phyloP scores from a whole-genome alignment of 768 basidiomycete species.

The Pleurotus tuoliensis region DNA sequence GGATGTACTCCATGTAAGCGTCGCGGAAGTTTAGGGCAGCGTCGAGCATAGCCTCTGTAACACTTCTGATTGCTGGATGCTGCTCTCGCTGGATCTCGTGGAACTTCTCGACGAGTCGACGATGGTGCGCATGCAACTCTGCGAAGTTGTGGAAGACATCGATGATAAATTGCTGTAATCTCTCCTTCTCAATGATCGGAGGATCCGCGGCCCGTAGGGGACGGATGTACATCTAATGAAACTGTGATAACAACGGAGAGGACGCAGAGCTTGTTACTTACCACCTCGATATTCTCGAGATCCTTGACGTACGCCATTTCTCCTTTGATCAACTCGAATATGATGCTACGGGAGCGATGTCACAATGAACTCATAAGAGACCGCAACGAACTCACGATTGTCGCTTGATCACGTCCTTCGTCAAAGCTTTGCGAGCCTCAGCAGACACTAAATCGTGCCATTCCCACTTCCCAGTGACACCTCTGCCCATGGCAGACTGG shows the following conservation, averaged over 20 bases:
- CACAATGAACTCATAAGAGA: neutral
- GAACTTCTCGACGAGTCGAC: slow-evolving; percentile 71
- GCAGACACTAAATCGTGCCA: slow-evolving; percentile 85
- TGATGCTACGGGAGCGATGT: slow-evolving; percentile 50
- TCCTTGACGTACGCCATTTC: slow-evolving; percentile 96
- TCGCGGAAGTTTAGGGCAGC: slow-evolving; percentile 91
- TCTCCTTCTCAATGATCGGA: slow-evolving; percentile 70
- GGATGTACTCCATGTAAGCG: slow-evolving; percentile 89
- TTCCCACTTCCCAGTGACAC: slow-evolving; percentile 76
- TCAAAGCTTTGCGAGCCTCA: slow-evolving; percentile 55
- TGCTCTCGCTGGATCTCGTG: slow-evolving; percentile 87
- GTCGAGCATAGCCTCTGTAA: slow-evolving; percentile 83
- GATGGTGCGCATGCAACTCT: slow-evolving; percentile 73
- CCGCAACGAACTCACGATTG: slow-evolving; percentile 60
- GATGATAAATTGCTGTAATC: slow-evolving; percentile 69
- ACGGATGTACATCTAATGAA: slow-evolving; percentile 70
- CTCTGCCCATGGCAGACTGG: slow-evolving; percentile 85
- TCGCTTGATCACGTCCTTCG: slow-evolving; percentile 76
- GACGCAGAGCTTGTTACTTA: slow-evolving; percentile 29
- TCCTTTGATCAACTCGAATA: slow-evolving; percentile 92
- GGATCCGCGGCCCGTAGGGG: slow-evolving; percentile 72
- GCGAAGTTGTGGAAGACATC: slow-evolving; percentile 89
- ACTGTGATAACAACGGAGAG: neutral
- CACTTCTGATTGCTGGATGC: slow-evolving; percentile 70
- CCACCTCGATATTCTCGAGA: slow-evolving; percentile 78